Evolutionary conservation across 441 rosid species (phyloP), one percentile per base, ranked within the genome.

Genomic region (Daphne laureola): DNA sequence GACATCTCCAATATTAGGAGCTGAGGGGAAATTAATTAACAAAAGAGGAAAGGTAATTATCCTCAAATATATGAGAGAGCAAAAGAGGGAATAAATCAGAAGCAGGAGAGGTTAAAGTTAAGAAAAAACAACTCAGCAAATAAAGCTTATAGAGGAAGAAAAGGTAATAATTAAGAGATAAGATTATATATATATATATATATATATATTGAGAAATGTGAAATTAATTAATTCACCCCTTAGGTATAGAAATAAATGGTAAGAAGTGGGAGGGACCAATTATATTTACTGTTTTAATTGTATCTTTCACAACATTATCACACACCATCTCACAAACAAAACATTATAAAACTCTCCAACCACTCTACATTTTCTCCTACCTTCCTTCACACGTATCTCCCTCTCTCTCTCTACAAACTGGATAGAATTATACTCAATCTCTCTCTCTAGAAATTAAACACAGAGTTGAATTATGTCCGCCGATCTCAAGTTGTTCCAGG

Each of bases 401-500:
- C 62, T 8, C 8, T 46, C 17, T 38, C 4, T 27, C 49, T 35
- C 35, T 18, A 21, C 25, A 21, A n/a, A n/a, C n/a, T n/a, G n/a
- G n/a, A n/a, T n/a, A n/a, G n/a, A n/a, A n/a, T n/a, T n/a, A n/a
- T n/a, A 21, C 6, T 9, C 13, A 1, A 14, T 23, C 17, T 42
- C 21, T 15, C 36, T 6, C 45, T 8, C n/a, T n/a, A n/a, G n/a
- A n/a, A n/a, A n/a, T n/a, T n/a, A n/a, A n/a, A n/a, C n/a, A n/a
- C n/a, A n/a, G n/a, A n/a, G n/a, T n/a, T n/a, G n/a, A n/a, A 51
- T 40, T 61, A 72, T 74, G 75, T 67, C 79, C 21, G 26, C 73
- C 46, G 83, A 73, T 79, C 89, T 71, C 36, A 60, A 82, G 27
- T 57, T 68, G 21, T 17, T 60, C 49, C 76, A 61, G 48, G 80